A percentile compares a stretch with the other conserved stretches of the same genome.
phyloP scores from a whole-genome alignment of 2,329 filamentous ascomycete genomes.

The Trichophyton schoenleinii region DNA sequence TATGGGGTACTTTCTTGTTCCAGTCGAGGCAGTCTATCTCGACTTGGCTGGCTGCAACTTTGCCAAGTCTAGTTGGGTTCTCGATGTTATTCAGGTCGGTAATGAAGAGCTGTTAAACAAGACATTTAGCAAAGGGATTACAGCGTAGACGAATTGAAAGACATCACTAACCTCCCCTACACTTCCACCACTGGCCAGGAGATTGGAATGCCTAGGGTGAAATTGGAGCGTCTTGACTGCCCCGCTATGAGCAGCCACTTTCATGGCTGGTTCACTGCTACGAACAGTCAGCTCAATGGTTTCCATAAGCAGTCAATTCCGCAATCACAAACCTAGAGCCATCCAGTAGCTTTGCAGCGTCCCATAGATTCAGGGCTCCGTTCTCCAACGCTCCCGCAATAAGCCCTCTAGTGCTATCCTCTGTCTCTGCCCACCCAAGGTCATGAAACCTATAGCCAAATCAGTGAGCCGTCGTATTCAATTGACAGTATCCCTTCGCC shows the following conservation, averaged over 20 bases:
- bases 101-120: slow-evolving; percentile 55
- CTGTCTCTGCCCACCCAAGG: slow-evolving; percentile 81
- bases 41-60: slow-evolving; percentile 74
- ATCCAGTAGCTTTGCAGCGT: slow-evolving; percentile 57
- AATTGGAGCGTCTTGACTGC: slow-evolving; percentile 92
- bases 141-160: not conserved
- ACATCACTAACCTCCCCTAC: slow-evolving; percentile 58
- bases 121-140: slow-evolving; percentile 8
- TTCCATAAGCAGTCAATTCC: slow-evolving; percentile 4
- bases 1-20: slow-evolving; percentile 97
- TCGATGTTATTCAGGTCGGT: slow-evolving; percentile 85
- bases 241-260: slow-evolving; percentile 79
- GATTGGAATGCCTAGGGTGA: slow-evolving; percentile 82
- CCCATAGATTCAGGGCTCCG: slow-evolving; percentile 85
- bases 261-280: slow-evolving; percentile 68
- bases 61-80: slow-evolving; percentile 80
- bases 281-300: not conserved
- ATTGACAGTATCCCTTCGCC: not conserved
- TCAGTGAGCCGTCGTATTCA: slow-evolving; percentile 5
- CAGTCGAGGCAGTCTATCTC: slow-evolving; percentile 95
- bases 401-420: slow-evolving; percentile 68
- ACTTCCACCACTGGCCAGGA: slow-evolving; percentile 80
- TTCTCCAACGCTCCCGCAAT: slow-evolving; percentile 94
- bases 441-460: slow-evolving; percentile 63
- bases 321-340: slow-evolving; percentile 35